These are phyloP conservation scores for Physaria fendleri DNA, from an alignment of 345 rosid genomes.

Conservation along the genomic window DNA sequence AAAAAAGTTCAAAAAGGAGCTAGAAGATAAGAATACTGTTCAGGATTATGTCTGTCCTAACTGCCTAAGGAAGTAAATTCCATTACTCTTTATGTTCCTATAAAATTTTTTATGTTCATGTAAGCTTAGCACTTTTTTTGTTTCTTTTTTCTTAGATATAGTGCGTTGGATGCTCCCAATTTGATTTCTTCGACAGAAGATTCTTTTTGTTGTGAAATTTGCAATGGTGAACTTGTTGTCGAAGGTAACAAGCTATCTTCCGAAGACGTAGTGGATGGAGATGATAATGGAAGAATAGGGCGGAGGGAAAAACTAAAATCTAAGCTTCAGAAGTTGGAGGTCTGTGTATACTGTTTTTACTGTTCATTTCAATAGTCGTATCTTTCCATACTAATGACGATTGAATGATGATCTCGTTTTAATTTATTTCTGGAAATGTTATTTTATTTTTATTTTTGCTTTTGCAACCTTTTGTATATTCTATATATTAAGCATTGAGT, in stretches of 20 bases:
- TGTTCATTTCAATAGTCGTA: too few species aligned
- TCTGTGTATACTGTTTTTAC: constrained; percentile 20
- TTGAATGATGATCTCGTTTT: too few species aligned
- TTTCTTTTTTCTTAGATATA: constrained; percentile 47
- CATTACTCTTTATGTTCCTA: not conserved
- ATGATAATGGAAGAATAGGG: constrained; percentile 78
- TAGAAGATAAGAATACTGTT: constrained; percentile 80
- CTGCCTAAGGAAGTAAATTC: constrained; percentile 65
- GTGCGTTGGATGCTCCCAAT: constrained; percentile 74
- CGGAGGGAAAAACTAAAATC: constrained; percentile 72
- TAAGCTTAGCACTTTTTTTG: constrained; percentile 4
- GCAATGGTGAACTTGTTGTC: constrained; percentile 84
- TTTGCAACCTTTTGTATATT: too few species aligned
- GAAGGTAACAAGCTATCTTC: constrained; percentile 81
- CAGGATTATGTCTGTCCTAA: constrained; percentile 89
- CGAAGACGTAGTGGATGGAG: constrained; percentile 86
- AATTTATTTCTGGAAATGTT: too few species aligned
- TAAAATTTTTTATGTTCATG: not conserved
- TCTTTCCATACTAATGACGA: too few species aligned
- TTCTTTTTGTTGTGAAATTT: constrained; percentile 79
- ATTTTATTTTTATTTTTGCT: too few species aligned
- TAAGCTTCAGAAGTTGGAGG: constrained; percentile 80
- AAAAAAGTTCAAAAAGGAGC: constrained; percentile 76
- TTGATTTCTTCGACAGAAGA: constrained; percentile 64
- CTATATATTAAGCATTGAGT: too few species aligned